Evolutionary conservation across 306 rosid species (phyloP), one percentile per base, ranked within the genome.

Genomic region (Dalbergia oliveri): DNA sequence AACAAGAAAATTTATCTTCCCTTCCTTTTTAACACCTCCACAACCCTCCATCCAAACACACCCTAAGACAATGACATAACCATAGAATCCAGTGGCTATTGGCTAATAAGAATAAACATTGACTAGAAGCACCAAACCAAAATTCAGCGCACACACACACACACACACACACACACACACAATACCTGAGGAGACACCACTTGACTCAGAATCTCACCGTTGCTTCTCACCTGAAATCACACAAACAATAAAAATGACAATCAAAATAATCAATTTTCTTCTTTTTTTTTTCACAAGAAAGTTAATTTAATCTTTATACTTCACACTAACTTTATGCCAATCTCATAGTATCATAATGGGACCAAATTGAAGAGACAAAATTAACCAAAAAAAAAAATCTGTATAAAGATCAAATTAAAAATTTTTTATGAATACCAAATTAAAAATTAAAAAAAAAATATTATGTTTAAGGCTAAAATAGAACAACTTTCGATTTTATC

Each of bases 141-240:
- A 66, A 71, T 37, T 79, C 45, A 66, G 54, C 35, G 50, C 33
- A 61, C 0, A 14, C n/a, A 9, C 47, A 43, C 10, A 43, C 11
- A 62, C 33, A 61, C 0, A 14, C n/a, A 43, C 47, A 43, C 10
- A 43, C 11, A 39, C n/a, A n/a, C n/a, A 66, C 4, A 47, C 34
- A 54, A 76, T 90, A 95, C 97, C 96, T 93, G 99, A 69, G 99
- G 93, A 86, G 96, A 91, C 57, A 91, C 90, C 8, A 95, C 97
- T 80, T 95, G 97, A 72, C 98, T 93, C 80, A 93, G 88, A 84
- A 95, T 93, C 84, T 93, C 90, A 70, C 99, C 97, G 59, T 84
- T 82, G 87, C 98, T 83, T 81, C 88, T 93, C 61, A 95, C 98
- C 98, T 95, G 57, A 51, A 31, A 60, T 61, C 35, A 74, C 69